Conservation (phyloP, 805 yeast genomes). For the Kazachstania psychrophila region DNA sequence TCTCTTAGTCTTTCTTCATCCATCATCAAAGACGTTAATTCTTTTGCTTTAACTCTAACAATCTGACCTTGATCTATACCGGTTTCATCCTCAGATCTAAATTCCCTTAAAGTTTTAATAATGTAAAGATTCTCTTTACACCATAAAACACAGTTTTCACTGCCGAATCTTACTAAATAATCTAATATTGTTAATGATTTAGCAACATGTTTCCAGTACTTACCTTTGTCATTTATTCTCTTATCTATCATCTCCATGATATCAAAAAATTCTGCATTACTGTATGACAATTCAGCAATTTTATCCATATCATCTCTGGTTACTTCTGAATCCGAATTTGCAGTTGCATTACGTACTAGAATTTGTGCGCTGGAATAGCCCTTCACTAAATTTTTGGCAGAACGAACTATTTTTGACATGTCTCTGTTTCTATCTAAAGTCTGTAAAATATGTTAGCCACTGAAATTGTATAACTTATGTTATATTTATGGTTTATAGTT, state of each 20-base stretch:
- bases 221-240: conserved; percentile 89
- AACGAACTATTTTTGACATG: conserved; percentile 49
- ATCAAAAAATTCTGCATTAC: conserved; percentile 66
- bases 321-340: conserved; percentile 84
- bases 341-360: conserved; percentile 83
- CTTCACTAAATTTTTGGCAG: conserved; percentile 64
- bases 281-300: conserved; percentile 63
- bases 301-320: conserved; percentile 77
- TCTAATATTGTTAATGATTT: conserved; percentile 82
- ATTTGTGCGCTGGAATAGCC: conserved; percentile 85
- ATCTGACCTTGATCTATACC: conserved; percentile 83
- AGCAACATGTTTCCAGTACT: conserved; percentile 94
- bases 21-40: conserved; percentile 62
- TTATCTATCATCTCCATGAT: conserved; percentile 92
- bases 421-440: neutral
- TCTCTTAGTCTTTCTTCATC: conserved; percentile 74
- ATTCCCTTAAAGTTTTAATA: conserved; percentile 84
- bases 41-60: conserved; percentile 83
- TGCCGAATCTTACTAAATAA: conserved; percentile 74
- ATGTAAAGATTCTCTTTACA: conserved; percentile 81
- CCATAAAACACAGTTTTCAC: conserved; percentile 88
- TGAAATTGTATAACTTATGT: too few relatives aligned
- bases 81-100: conserved; percentile 66
- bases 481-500: too few relatives aligned
- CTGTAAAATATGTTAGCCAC: neutral